Evolutionary conservation across 2,329 filamentous ascomycete genomes (phyloP).

Genomic region (Moelleriella libera): DNA sequence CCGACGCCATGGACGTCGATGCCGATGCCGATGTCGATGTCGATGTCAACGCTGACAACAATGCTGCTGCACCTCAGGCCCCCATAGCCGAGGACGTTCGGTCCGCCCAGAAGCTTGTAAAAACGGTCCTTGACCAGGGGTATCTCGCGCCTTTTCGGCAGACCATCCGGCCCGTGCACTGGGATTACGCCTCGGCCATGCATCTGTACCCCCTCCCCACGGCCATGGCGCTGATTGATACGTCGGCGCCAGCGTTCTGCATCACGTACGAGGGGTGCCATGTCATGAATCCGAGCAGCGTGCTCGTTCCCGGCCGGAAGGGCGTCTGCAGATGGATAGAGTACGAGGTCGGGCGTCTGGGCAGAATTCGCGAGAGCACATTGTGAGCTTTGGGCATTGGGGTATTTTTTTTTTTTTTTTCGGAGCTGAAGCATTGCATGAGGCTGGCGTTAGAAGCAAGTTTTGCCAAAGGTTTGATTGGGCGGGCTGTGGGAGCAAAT

Average conservation of each 20-base stretch:
- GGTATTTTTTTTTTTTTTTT: too few species aligned
- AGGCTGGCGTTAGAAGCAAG: too few species aligned
- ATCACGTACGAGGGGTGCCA: constrained; percentile 91
- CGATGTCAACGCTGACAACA: constrained; percentile 10
- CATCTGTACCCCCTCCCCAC: constrained; percentile 83
- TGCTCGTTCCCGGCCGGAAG: constrained; percentile 56
- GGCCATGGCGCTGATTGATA: constrained; percentile 68
- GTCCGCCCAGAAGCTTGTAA: constrained; percentile 65
- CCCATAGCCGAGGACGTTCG: constrained; percentile 31
- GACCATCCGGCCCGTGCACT: constrained; percentile 67
- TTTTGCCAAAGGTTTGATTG: too few species aligned
- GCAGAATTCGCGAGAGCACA: constrained; percentile 47
- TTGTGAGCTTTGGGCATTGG: constrained; percentile 22
- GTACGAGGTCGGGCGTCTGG: constrained; percentile 57
- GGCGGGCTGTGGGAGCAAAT: too few species aligned
- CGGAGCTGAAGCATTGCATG: too few species aligned
- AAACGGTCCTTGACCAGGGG: constrained; percentile 83
- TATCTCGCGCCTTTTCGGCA: constrained; percentile 78
- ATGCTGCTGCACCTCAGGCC: constrained; percentile 5
- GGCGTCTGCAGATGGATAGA: constrained; percentile 74
- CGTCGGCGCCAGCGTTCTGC: constrained; percentile 68
- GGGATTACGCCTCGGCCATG: constrained; percentile 69
- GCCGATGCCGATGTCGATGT: constrained; percentile 21
- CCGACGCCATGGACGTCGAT: constrained; percentile 27
- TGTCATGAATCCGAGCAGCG: constrained; percentile 78